Conservation (phyloP, 495 filamentous ascomycete species). For the Aspergillus campestris region DNA sequence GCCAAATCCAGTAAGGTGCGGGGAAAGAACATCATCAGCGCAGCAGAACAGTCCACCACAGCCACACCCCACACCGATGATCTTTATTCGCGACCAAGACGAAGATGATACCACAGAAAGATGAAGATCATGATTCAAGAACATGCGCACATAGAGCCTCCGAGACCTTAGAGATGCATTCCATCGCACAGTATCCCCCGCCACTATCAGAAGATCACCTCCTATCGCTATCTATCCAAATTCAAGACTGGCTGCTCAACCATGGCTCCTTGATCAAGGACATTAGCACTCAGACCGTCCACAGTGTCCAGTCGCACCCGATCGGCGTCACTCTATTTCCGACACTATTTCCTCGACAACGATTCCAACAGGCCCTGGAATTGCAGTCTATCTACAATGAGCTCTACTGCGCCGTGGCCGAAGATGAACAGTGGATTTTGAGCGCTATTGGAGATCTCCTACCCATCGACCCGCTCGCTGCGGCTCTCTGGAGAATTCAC, state of each 20-base stretch:
- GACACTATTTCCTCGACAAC: constrained; percentile 62
- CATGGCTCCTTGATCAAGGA: constrained; percentile 70
- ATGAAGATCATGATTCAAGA: no score
- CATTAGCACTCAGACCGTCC: constrained; percentile 43
- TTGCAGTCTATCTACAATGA: constrained; percentile 73
- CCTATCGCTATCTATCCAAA: constrained; percentile 38
- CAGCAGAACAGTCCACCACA: no score
- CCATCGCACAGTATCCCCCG: constrained; percentile 1
- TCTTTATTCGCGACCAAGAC: no score
- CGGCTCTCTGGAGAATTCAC: constrained; percentile 69
- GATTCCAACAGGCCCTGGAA: constrained; percentile 58
- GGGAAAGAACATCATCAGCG: no score
- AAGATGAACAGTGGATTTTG: constrained; percentile 64
- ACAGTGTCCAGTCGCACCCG: constrained; percentile 55
- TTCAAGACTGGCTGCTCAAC: constrained; percentile 78
- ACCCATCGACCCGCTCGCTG: constrained; percentile 60
- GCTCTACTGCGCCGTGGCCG: constrained; percentile 67
- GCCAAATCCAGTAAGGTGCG: no score
- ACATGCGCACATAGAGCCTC: no score
- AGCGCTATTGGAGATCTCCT: constrained; percentile 32
- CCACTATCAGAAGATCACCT: constrained; percentile 3
- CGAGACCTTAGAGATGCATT: no score
- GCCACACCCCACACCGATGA: no score
- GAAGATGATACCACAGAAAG: no score
- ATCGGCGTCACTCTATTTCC: constrained; percentile 80